Base-by-base conservation (phyloP, 2,329 filamentous ascomycete species). In the Nemania sp. region DNA sequence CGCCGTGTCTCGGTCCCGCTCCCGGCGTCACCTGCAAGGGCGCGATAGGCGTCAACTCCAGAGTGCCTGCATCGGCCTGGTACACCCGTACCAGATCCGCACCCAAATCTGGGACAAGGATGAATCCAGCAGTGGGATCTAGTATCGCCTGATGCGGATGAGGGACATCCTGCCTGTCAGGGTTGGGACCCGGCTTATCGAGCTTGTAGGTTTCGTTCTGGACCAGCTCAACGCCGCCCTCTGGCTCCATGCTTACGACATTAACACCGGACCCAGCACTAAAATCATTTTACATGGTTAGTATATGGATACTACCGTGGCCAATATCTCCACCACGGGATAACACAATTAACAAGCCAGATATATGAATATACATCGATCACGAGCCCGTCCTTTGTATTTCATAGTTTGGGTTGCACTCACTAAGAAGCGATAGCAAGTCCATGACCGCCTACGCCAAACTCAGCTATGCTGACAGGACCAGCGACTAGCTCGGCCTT, bases 61-160 rank as follows among this genome's bases (percentile, higher is more conserved):
- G 79, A 35, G 84, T 82, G 6, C 79, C 75, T 53, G 83, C 82
- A 70, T 87, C 79, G 73, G 90, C 82, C 62, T 80, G 75, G 76
- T 87, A 92, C 64, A 81, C 79, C 70, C 87, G 88, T 55, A 92
- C 78, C 6, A 88, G 73, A 73, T 93, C 91, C 64, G 86, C 83
- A 47, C 90, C 88, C 5, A 94, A 83, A 72, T 93, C 91, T 1
- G 90, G 89, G 8, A 89, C 84, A 8, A 92, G 74, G 29, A 92
- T 73, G 77, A 86, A 93, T n/a, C 82, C 74, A 5, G 85, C 86
- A 1, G 87, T 90, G 6, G 90, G 90, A 75, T 93, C 90, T 38
- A 90, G 76, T 59, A 91, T 77, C n/a, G 87, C 85, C 75, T 90
- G 80, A 78, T 92, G 90, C 20, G 89, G 89, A 75, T 90, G 88